phyloP scores from a whole-genome alignment of 331 rosid genomes.

The Cucumis variabilis region DNA sequence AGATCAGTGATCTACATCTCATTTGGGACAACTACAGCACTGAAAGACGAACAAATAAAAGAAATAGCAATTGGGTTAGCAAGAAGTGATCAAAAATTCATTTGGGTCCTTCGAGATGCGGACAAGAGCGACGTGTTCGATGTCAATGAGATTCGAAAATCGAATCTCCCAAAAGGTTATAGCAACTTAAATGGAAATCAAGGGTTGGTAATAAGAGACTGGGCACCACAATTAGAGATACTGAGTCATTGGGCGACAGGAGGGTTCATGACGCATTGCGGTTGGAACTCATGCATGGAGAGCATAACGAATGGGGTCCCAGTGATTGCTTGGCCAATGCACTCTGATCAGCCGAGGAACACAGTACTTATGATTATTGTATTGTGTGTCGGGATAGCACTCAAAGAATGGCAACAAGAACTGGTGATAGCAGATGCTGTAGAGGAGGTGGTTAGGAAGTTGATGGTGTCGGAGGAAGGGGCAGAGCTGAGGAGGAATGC shows the following conservation, averaged over 20 bases:
- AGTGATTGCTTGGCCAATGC: constrained; percentile 83
- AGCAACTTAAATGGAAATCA: constrained; percentile 47
- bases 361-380: constrained; percentile 56
- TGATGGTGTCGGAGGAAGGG: constrained; percentile 61
- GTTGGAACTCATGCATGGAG: constrained; percentile 89
- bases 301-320: constrained; percentile 83
- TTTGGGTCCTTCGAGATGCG: constrained; percentile 83
- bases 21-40: constrained; percentile 74
- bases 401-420: constrained; percentile 51
- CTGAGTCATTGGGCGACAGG: constrained; percentile 62
- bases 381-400: constrained; percentile 55
- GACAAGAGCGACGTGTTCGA: constrained; percentile 63
- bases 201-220: constrained; percentile 67
- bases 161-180: constrained; percentile 61
- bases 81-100: constrained; percentile 63
- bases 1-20: constrained; percentile 72
- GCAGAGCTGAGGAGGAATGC: constrained; percentile 60
- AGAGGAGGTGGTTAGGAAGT: constrained; percentile 45
- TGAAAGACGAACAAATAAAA: constrained; percentile 57
- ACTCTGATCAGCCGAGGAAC: constrained; percentile 87
- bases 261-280: constrained; percentile 83
- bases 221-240: constrained; percentile 90
- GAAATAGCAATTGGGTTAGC: constrained; percentile 82
- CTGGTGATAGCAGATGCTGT: constrained; percentile 37
- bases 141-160: background rate